Evolutionary conservation across 495 filamentous ascomycete genomes (phyloP).

Genomic region (Polyplosphaeria fusca): DNA sequence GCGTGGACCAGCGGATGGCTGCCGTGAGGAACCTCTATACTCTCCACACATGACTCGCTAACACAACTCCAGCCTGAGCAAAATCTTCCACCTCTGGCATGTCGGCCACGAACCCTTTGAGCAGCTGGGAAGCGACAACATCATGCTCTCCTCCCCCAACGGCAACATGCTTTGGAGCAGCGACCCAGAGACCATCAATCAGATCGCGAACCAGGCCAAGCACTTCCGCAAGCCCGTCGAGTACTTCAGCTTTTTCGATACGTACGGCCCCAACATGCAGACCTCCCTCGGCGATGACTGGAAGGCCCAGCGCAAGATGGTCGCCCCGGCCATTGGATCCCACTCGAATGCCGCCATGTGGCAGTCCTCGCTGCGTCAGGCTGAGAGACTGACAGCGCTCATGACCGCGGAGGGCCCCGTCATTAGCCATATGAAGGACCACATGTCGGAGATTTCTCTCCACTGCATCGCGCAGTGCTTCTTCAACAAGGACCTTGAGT

Average conservation of each 20-base stretch:
- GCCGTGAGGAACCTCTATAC: too few relatives aligned
- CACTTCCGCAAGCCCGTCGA: not conserved
- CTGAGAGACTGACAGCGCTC: not conserved
- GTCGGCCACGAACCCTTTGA: not conserved
- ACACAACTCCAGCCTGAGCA: too few relatives aligned
- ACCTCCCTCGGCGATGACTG: not conserved
- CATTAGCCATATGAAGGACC: not conserved
- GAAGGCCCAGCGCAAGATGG: not conserved
- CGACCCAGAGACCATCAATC: not conserved
- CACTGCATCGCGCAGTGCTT: not conserved
- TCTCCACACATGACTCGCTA: too few relatives aligned
- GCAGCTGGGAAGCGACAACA: not conserved
- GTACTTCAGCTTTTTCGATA: not conserved
- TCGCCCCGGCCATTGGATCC: not conserved
- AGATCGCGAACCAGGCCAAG: not conserved
- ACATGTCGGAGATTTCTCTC: not conserved
- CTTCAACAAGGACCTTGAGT: not conserved
- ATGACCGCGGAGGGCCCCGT: not conserved
- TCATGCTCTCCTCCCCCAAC: not conserved
- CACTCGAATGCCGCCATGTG: not conserved
- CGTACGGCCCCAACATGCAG: not conserved
- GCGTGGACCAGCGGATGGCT: too few relatives aligned
- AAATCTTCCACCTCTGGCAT: slow-evolving; percentile 2
- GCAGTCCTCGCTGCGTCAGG: not conserved
- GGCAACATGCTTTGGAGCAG: not conserved